Evolutionary conservation across 257 asterid species (phyloP), one percentile per base, ranked within the genome.

Genomic region (Knoxia roxburghii): DNA sequence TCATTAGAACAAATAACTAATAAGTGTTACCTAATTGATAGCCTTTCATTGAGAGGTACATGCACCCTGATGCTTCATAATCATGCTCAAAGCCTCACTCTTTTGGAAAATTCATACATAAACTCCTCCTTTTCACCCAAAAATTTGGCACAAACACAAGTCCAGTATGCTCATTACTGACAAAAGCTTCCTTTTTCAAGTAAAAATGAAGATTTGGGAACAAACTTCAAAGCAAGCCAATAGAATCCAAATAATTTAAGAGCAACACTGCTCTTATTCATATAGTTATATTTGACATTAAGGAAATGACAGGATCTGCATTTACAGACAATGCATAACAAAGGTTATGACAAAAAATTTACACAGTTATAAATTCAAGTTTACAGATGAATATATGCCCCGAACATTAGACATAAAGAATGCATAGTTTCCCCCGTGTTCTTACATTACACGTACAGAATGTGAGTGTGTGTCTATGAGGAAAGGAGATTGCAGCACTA

Each of bases 401-500:
- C 39, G 2, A 3, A 33, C 39, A 33, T 33, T 33, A 33, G 39
- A 33, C 6, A 33, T 2, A 33, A 6, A 33, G 6, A 2, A 3
- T 33, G 39, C 39, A 33, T 33, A 33, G 2, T 6, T 33, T 33
- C 39, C 2, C 5, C 39, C 13, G 12, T 48, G 21, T 48, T 48
- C 52, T 3, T 18, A 15, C 23, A 48, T 4, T n/a, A 52, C 57
- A n/a, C 57, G 23, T 2, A 52, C 23, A n/a, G 30, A 52, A 52
- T 21, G 29, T 21, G 57, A n/a, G 60, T 33, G 45, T 26, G 61
- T 12, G 15, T 10, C 27, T 26, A 29, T 8, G 32, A 1, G 45
- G 6, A 45, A 6, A 32, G 0, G 29, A 5, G 15, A 53, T 23
- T 18, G 64, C 2, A 39, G 51, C 17, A 74, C 82, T 52, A 70